Conservation (phyloP, 208 protist species). For the Leishmania aethiopica region DNA sequence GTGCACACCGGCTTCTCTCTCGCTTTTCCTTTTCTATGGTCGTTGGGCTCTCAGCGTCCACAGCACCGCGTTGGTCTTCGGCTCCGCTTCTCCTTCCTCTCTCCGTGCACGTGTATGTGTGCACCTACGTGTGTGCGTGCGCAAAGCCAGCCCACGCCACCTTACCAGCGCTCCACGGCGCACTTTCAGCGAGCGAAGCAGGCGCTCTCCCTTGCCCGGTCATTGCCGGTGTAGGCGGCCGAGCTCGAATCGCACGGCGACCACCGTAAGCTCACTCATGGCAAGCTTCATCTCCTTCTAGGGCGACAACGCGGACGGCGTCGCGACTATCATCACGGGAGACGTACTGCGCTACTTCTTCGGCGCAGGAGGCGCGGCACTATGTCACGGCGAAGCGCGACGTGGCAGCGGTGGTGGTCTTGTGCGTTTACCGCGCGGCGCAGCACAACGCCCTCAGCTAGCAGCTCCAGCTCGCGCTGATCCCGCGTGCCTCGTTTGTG, state of each 20-base stretch:
- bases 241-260: constrained; percentile 6
- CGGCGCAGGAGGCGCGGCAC: constrained; percentile 23
- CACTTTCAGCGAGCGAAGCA: background rate
- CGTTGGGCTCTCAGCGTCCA: background rate
- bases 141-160: background rate
- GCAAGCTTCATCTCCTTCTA: constrained; percentile 38
- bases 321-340: constrained; percentile 40
- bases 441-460: constrained; percentile 32
- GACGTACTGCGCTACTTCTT: constrained; percentile 41
- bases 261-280: constrained; percentile 26
- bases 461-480: constrained; percentile 42
- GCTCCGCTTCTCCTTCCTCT: background rate
- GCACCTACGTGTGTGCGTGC: no score
- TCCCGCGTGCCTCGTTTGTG: constrained; percentile 26
- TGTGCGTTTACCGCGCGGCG: constrained; percentile 39
- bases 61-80: background rate
- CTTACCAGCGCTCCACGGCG: background rate
- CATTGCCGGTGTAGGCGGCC: background rate
- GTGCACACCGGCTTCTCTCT: no score
- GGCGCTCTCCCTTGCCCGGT: background rate
- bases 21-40: background rate
- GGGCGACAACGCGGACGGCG: constrained; percentile 34
- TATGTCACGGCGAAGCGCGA: constrained; percentile 15
- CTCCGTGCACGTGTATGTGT: background rate
- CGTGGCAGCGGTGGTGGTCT: constrained; percentile 38